Base-by-base conservation (phyloP, 768 basidiomycete genomes). In the Russula emetica region DNA sequence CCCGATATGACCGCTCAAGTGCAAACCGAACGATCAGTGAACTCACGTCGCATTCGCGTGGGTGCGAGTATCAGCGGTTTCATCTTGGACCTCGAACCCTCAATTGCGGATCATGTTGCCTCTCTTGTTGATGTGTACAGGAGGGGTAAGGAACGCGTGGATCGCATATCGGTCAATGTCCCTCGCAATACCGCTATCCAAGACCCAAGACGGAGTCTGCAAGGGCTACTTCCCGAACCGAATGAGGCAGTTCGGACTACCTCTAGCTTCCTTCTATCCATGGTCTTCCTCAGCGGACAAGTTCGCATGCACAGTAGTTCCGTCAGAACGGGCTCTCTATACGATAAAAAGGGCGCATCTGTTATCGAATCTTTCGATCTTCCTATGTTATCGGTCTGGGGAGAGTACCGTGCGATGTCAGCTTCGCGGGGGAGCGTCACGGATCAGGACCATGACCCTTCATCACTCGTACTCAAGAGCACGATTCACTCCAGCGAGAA, bases 401-500 rank as follows among this genome's bases (percentile, higher is more conserved):
- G 82, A 26, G 92, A 94, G 73, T 94, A 90, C 73, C 84, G 85
- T 32, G 83, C 88, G 10, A 79, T 81, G 2, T 78, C 84, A 1
- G 73, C 79, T 10, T 72, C 74, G 14, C 75, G 78, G 40, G 80
- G 78, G 64, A 67, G 74, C 58, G 66, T 68, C 4, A 70, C 67
- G n/a, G 70, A 70, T 26, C 68, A 67, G 18, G 65, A 66, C 58
- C 61, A 60, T 20, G 82, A 82, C 63, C 81, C 86, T 0, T 85
- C 88, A 1, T 78, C 81, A 3, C 77, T 96, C 32, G 78, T 91
- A 65, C 88, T 97, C 79, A 94, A 92, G 72, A 83, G 84, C 70
- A 89, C 90, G n/a, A 82, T 98, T 24, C 91, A 94, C 71, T 87
- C 90, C 0, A 97, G 94, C 71, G 82, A 86, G 64, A 98, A 98